These are phyloP conservation scores for Cardiospermum halicacabum DNA, from an alignment of 345 rosid genomes.

Conservation along the genomic window DNA sequence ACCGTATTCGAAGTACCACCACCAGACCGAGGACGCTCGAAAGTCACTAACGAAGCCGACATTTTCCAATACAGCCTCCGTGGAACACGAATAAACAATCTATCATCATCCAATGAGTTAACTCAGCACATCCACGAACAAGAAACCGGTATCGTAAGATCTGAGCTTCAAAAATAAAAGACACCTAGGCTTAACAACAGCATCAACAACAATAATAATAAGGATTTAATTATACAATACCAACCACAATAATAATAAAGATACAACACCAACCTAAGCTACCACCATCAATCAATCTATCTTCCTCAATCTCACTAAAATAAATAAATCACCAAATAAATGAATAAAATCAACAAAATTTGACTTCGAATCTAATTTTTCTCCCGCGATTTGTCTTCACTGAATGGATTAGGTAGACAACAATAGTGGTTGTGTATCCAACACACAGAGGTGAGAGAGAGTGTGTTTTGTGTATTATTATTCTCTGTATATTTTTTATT, in stretches of 20 bases:
- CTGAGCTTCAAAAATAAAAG: constrained; percentile 15
- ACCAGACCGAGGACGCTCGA: constrained; percentile 75
- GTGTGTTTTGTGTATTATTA: background rate
- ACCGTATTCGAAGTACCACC: constrained; percentile 82
- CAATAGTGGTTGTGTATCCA: constrained; percentile 8
- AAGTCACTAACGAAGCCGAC: constrained; percentile 79
- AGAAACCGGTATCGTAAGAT: constrained; percentile 24
- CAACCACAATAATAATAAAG: too few species aligned
- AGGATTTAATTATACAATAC: constrained; percentile 16
- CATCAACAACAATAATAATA: background rate
- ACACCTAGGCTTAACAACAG: constrained; percentile 17
- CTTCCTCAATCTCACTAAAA: background rate
- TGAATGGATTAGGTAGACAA: constrained; percentile 30
- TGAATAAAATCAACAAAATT: background rate
- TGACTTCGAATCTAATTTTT: constrained; percentile 14
- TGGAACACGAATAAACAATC: background rate
- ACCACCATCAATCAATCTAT: constrained; percentile 13
- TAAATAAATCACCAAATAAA: background rate
- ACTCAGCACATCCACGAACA: constrained; percentile 24
- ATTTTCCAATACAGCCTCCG: constrained; percentile 35
- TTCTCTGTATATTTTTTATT: background rate
- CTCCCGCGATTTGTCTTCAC: constrained; percentile 14
- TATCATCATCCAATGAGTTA: constrained; percentile 21
- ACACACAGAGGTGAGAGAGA: constrained; percentile 6
- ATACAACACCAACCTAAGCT: constrained; percentile 26